Evolutionary conservation across 495 filamentous ascomycete genomes (phyloP).

Genomic region (Neurospora sp.): DNA sequence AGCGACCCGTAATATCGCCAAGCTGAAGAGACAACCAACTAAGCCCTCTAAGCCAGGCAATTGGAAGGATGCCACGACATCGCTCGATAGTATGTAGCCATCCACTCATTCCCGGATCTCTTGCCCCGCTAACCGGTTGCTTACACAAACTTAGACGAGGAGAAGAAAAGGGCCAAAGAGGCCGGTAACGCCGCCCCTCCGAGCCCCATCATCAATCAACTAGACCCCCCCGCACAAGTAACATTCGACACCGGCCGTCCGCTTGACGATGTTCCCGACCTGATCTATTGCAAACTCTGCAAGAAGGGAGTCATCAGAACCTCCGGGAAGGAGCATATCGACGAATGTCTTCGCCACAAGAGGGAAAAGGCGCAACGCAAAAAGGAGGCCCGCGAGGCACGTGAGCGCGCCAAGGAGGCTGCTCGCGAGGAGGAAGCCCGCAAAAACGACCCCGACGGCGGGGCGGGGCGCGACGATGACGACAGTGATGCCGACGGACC

Average conservation of each 20-base stretch:
- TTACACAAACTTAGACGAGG: conserved; percentile 14
- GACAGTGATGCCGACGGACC: conserved; percentile 52
- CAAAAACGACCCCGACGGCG: conserved; percentile 49
- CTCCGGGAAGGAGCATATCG: conserved; percentile 54
- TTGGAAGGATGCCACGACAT: conserved; percentile 40
- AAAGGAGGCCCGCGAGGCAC: conserved; percentile 67
- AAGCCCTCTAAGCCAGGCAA: conserved; percentile 49
- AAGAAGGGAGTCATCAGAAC: conserved; percentile 60
- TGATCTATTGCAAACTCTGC: conserved; percentile 72
- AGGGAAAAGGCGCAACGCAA: conserved; percentile 65
- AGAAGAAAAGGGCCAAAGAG: conserved; percentile 37
- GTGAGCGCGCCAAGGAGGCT: conserved; percentile 52
- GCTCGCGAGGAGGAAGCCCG: conserved; percentile 45
- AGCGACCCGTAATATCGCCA: conserved; percentile 38
- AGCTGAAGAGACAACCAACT: conserved; percentile 53
- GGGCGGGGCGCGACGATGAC: conserved; percentile 50
- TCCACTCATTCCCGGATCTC: neutral
- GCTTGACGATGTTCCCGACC: conserved; percentile 54
- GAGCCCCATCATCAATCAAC: conserved; percentile 55
- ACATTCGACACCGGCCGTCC: conserved; percentile 68
- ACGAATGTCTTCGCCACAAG: conserved; percentile 62
- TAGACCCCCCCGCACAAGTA: conserved; percentile 57
- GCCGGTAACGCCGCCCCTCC: conserved; percentile 34
- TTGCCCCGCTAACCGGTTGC: neutral
- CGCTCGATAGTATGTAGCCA: conserved; percentile 41